A percentile compares a stretch with the other conserved stretches of the same genome.
phyloP scores from a whole-genome alignment of 2,329 filamentous ascomycete species.

The Diaporthe sp. region DNA sequence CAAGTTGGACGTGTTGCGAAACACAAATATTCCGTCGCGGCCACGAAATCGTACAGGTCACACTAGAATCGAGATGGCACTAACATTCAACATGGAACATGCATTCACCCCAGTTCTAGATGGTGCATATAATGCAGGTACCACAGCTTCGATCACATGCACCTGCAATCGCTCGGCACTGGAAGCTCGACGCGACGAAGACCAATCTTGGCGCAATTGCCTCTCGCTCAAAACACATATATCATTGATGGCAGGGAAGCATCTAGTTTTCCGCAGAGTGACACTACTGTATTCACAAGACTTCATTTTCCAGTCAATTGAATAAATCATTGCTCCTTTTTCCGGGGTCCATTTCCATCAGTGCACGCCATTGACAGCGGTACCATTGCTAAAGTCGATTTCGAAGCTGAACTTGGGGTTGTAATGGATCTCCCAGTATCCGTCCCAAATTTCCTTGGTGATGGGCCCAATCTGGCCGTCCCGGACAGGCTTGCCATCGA shows the following conservation, averaged over 20 bases:
- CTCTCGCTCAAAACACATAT: not conserved
- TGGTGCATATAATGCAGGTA: too few species aligned
- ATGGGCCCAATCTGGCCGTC: slow-evolving; percentile 55
- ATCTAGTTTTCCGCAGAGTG: not conserved
- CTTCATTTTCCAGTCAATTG: too few species aligned
- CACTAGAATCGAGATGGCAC: not conserved
- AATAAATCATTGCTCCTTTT: too few species aligned
- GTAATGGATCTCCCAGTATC: slow-evolving; percentile 60
- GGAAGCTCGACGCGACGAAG: not conserved
- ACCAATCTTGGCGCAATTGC: not conserved
- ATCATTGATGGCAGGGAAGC: too few species aligned
- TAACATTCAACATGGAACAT: not conserved
- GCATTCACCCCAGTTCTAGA: not conserved
- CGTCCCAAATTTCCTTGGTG: slow-evolving; percentile 60
- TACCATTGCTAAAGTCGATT: not conserved
- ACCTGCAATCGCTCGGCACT: too few species aligned
- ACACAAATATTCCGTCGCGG: not conserved
- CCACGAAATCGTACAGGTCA: not conserved
- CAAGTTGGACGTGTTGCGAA: not conserved
- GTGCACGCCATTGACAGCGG: not conserved
- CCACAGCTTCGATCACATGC: not conserved
- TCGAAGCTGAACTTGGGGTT: slow-evolving; percentile 38
- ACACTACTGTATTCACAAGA: not conserved
- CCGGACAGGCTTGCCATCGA: slow-evolving; percentile 40
- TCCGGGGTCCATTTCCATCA: not conserved